Evolutionary conservation across 208 protist species (phyloP), one percentile per base, ranked within the genome.

Genomic region (Borovskyia barvae): DNA sequence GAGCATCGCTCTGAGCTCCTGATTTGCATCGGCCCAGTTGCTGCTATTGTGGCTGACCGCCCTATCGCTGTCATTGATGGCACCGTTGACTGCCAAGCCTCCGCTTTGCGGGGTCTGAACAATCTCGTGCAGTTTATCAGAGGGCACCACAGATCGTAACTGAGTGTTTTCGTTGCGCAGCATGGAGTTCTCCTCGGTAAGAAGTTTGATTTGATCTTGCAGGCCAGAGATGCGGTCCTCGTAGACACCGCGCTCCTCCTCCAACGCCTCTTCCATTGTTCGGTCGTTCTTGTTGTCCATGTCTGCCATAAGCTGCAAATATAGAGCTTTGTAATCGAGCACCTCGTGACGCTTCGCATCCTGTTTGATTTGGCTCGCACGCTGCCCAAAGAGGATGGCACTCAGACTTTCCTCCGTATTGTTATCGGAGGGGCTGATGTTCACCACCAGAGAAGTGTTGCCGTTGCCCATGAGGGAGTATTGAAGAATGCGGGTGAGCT

Each of bases 401-500:
- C 82, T 85, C 35, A 90, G 51, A 15, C 85, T 94, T 67, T 97
- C 94, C 43, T 96, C 86, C 0, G 77, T 87, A 57, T 92, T 93
- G 29, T 87, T 70, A 32, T 90, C 73, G 0, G 88, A 77, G 5
- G 92, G 94, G 33, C 87, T 92, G 42, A 96, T 77, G 69, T 92
- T 97, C 26, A 92, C 82, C 14, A 97, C 77, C 49, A 97, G 87
- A 24, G 79, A 85, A 5, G 93, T 97, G 68, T 94, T 94, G 53
- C 85, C 83, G 61, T 97, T 95, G 58, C 92, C 92, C 25, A 94
- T 72, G 14, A 97, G 65, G 9, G 92, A 92, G 75, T 90, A 93
- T 56, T 97, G 86, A 33, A 98, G 74, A 39, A 98, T 94, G 53
- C 92, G 85, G 1, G 95, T 98, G n/a, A 98, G 79, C 66, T 97